A percentile compares a stretch with the other conserved stretches of the same genome.
Evolutionary conservation across 73 alveolate genomes (phyloP).

Genomic region (Stentor roeselii): DNA sequence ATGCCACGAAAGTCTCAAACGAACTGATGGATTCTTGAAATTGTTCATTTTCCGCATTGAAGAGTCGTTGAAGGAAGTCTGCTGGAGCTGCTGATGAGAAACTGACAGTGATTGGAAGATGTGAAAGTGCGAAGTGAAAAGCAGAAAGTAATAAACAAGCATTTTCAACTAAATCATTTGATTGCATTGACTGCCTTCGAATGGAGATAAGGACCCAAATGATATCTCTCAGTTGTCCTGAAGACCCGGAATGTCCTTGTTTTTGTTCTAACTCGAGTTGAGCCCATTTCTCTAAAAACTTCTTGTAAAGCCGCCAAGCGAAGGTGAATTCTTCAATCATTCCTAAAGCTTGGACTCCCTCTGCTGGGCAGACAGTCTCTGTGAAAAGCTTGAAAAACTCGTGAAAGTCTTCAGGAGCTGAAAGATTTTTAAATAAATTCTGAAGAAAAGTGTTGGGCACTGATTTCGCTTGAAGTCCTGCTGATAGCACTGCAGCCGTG

Average conservation of each 20-base stretch:
- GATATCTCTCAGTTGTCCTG: background rate
- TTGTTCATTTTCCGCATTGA: slow-evolving; percentile 8
- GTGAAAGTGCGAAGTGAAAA: background rate
- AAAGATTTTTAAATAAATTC: too few relatives aligned
- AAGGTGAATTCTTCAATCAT: background rate
- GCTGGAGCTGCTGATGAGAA: background rate
- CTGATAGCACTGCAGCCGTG: background rate
- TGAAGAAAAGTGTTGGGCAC: background rate
- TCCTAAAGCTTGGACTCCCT: too few relatives aligned
- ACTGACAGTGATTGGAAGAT: background rate
- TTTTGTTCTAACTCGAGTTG: slow-evolving; percentile 2
- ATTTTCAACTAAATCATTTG: slow-evolving; percentile 3
- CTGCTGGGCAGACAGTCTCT: background rate
- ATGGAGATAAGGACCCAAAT: slow-evolving; percentile 2
- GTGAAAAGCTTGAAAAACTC: background rate
- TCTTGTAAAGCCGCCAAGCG: background rate
- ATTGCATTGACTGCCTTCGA: background rate
- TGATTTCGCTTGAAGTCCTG: background rate
- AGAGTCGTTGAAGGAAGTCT: background rate
- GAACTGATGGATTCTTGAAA: background rate
- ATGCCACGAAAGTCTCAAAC: background rate
- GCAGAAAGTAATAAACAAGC: background rate
- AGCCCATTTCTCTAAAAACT: slow-evolving; percentile 7
- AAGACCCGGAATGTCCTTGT: background rate
- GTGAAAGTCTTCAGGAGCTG: background rate